Base-by-base conservation (phyloP, 2,329 filamentous ascomycete genomes). In the Claviceps purpurea region DNA sequence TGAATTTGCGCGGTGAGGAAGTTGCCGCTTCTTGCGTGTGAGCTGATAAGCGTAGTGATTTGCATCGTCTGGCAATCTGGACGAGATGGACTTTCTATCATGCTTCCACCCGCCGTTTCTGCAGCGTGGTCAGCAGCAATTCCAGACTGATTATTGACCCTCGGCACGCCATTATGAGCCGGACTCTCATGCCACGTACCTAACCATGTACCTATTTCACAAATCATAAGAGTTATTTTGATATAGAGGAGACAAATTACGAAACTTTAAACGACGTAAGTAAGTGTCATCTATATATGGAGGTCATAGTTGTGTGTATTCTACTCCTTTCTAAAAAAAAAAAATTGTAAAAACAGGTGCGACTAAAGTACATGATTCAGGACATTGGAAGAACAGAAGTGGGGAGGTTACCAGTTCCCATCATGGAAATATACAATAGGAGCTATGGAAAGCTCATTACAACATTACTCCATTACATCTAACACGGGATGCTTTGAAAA, bases 361-460 rank as follows among this genome's bases (percentile, higher is more conserved):
- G 58, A 63, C 61, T 68, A 65, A 64, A 66, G 56, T 65, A 66
- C 63, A 64, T 58, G 55, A 59, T 59, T 64, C 58, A 64, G 67
- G 65, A 69, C 64, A 10, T 68, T 52, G 58, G 61, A 61, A 65
- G 67, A 71, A 70, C 61, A 62, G 67, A 62, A 71, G 68, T 61
- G 67, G 67, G 18, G 50, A 70, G 65, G 69, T 70, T 59, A 65
- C 63, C 61, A 60, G 63, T 58, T 57, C 61, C 60, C 56, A 55
- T 53, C 56, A 54, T 58, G 61, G 61, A 61, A 60, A 64, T 68
- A 65, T 70, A 69, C 68, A 70, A 61, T 40, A 65, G 65, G 63
- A 59, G 47, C 50, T 45, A 47, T 52, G 44, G 30, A 34, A 34
- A 56, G 60, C 64, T 65, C 65, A 52, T 59, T 57, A 62, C 61